phyloP scores from a whole-genome alignment of 495 filamentous ascomycete genomes.

The Penicillium malachiteum region DNA sequence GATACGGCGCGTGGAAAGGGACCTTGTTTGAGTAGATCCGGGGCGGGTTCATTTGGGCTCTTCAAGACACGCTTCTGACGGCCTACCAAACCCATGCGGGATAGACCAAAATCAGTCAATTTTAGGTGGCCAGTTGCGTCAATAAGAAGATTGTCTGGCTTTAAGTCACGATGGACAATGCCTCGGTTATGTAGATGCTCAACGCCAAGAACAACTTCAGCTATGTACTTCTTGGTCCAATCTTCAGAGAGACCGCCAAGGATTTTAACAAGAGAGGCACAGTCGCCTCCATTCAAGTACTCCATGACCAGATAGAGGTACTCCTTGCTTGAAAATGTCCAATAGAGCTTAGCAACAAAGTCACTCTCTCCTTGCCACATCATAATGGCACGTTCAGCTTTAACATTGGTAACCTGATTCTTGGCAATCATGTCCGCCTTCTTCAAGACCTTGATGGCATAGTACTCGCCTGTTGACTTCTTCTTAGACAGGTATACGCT shows the following conservation, averaged over 20 bases:
- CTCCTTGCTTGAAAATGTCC: slow-evolving; percentile 99
- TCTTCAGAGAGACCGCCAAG: slow-evolving; percentile 89
- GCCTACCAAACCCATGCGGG: slow-evolving; percentile 94
- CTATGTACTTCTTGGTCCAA: slow-evolving; percentile 96
- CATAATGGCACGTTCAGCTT: slow-evolving; percentile 99
- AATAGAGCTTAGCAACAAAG: slow-evolving; percentile 97
- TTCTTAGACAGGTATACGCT: slow-evolving; percentile 98
- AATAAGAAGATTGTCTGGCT: slow-evolving; percentile 96
- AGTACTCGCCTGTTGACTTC: slow-evolving; percentile 97
- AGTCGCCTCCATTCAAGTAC: slow-evolving; percentile 96
- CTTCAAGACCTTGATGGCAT: slow-evolving; percentile 96
- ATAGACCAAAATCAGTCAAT: slow-evolving; percentile 95
- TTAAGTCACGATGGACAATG: slow-evolving; percentile 94
- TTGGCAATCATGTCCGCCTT: slow-evolving; percentile 99
- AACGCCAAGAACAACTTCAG: slow-evolving; percentile 90
- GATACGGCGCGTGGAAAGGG: slow-evolving; percentile 85
- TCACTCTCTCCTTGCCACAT: slow-evolving; percentile 99
- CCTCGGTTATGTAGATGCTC: slow-evolving; percentile 92
- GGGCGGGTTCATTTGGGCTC: slow-evolving; percentile 75
- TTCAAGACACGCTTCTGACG: slow-evolving; percentile 91
- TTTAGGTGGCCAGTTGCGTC: slow-evolving; percentile 97
- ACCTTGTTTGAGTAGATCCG: slow-evolving; percentile 88
- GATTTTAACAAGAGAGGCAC: slow-evolving; percentile 92
- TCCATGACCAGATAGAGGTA: slow-evolving; percentile 99
- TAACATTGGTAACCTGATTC: slow-evolving; percentile 98